Evolutionary conservation across 768 basidiomycete species (phyloP).

Genomic region (Dioszegia crocea): DNA sequence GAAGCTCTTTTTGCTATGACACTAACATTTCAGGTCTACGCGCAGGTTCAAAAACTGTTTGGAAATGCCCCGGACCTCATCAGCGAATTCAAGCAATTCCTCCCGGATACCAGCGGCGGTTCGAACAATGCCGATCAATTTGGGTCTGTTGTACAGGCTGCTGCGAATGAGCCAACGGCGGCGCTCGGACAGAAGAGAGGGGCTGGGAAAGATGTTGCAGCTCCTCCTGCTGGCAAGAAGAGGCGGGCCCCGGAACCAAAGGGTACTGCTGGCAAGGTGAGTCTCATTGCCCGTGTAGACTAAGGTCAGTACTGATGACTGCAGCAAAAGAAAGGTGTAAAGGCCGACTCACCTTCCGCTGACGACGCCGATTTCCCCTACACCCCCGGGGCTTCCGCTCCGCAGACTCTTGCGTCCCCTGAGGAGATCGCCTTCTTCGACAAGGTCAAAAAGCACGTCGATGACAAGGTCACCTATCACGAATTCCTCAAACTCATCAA

Average conservation of each 20-base stretch:
- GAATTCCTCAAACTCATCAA: conserved; percentile 91
- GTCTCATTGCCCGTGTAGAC: conserved; percentile 3
- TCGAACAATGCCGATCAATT: conserved; percentile 33
- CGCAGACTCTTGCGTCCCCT: conserved; percentile 45
- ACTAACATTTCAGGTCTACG: conserved; percentile 41
- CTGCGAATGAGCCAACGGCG: conserved; percentile 13
- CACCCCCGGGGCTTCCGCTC: conserved; percentile 18
- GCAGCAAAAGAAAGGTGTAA: conserved; percentile 30
- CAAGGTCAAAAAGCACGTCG: conserved; percentile 61
- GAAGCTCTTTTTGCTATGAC: neutral
- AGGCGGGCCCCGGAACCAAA: conserved; percentile 31
- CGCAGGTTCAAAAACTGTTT: conserved; percentile 50
- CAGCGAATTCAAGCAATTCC: conserved; percentile 51
- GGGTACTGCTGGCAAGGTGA: conserved; percentile 31
- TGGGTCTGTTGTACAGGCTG: conserved; percentile 25
- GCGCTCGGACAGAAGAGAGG: conserved; percentile 19
- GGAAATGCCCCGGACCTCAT: conserved; percentile 49
- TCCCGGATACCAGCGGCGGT: conserved; percentile 46
- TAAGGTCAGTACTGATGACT: neutral
- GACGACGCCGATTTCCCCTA: conserved; percentile 26
- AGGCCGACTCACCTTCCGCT: conserved; percentile 39
- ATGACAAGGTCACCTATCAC: conserved; percentile 55
- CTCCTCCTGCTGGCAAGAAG: conserved; percentile 22
- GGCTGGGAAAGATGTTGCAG: conserved; percentile 21
- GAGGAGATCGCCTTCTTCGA: conserved; percentile 93